Base-by-base conservation (phyloP, 2,329 filamentous ascomycete genomes). In the Aspergillus intermedius region DNA sequence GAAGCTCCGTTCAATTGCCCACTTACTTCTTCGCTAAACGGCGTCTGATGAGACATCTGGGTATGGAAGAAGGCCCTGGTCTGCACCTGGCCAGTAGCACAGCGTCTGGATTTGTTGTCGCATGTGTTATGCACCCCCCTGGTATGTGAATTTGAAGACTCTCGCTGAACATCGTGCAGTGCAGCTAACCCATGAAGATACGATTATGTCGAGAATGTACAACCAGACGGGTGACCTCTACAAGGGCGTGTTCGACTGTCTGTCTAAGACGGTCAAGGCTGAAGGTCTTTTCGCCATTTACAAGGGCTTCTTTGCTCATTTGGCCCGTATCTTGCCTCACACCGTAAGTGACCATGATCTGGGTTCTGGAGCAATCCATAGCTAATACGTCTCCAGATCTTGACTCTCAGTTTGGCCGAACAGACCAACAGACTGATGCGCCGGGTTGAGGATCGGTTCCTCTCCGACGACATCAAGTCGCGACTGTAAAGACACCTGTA, bases 191-290 rank as follows among this genome's bases (percentile, higher is more conserved):
- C 5, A 19, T n/a, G 15, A 9, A 80, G 93, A 98, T 69, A 98
- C 93, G 4, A 88, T 98, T 72, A 98, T 98, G 93, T 93, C 89
- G 53, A 86, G 93, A 54, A 85, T 98, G 77, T 98, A 98, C 77
- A 98, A 98, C 75, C 93, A 98, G 70, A 95, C 91, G 53, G 93
- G 93, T 46, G 95, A 96, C 66, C 79, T 98, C n/a, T 98, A 98
- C 77, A 84, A 80, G 58, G 87, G 91, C 50, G 88, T 94, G 4
- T 87, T 95, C 54, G 93, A 98, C 72, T 98, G 93, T 67, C 72
- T 97, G 51, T 82, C 80, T 66, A 91, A 95, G 74, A 98, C 93
- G 0, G 78, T 98, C 52, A 86, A 84, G 66, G 95, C 89, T 0
- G 93, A 98, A 68, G 93, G 93, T 19, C 61, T 95, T 46, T 73